Evolutionary conservation across 306 rosid genomes (phyloP).

Genomic region (Chamaecrista fasciculata): DNA sequence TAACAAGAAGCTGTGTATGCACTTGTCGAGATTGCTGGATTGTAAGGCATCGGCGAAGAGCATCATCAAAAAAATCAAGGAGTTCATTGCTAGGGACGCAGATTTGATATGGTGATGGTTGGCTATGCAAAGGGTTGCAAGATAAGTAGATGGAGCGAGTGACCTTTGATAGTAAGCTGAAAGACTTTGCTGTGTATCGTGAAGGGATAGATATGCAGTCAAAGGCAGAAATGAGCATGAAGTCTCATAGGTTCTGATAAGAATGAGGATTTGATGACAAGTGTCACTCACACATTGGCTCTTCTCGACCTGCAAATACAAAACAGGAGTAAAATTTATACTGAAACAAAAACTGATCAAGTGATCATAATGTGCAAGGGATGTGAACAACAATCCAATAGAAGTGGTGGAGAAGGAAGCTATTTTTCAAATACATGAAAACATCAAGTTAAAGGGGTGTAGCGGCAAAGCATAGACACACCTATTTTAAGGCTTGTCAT

Average conservation of each 20-base stretch:
- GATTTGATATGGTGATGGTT: not conserved
- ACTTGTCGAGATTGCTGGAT: constrained; percentile 49
- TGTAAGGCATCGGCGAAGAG: constrained; percentile 42
- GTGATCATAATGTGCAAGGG: too few relatives aligned
- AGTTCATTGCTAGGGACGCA: constrained; percentile 25
- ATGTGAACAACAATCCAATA: too few relatives aligned
- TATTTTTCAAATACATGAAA: too few relatives aligned
- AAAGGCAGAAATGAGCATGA: constrained; percentile 49
- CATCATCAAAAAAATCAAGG: constrained; percentile 42
- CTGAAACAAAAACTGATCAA: not conserved
- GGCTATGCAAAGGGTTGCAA: not conserved
- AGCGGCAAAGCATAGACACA: too few relatives aligned
- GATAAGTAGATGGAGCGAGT: constrained; percentile 21
- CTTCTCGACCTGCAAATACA: not conserved
- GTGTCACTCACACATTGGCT: not conserved
- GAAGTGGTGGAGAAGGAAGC: too few relatives aligned
- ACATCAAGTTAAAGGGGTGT: too few relatives aligned
- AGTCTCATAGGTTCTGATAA: not conserved
- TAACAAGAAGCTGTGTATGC: constrained; percentile 53
- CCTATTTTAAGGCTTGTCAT: too few relatives aligned
- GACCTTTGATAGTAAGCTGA: constrained; percentile 1
- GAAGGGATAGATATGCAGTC: constrained; percentile 27
- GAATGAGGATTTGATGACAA: not conserved
- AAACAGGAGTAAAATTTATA: not conserved
- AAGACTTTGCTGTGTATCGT: not conserved